These are phyloP conservation scores for Debaryomyces udenii DNA, from an alignment of 1,139 yeast genomes.

Conservation along the genomic window DNA sequence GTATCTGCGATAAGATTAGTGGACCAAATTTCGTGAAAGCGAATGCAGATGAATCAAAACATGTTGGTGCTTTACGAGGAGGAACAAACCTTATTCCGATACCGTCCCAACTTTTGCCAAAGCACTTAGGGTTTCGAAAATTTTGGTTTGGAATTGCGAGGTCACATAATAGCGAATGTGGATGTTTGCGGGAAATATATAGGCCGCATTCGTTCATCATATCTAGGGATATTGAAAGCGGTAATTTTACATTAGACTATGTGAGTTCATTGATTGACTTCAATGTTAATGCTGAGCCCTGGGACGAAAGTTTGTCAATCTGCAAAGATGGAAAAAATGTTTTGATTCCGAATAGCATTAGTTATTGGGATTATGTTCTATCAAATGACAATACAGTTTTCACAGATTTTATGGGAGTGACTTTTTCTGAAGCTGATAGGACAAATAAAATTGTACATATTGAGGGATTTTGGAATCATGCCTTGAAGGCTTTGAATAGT, in stretches of 20 bases:
- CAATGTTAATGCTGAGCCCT: slow-evolving; percentile 22
- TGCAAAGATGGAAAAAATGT: slow-evolving; percentile 26
- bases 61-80: slow-evolving; percentile 23
- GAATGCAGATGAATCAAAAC: slow-evolving; percentile 15
- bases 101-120: slow-evolving; percentile 9
- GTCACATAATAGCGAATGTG: slow-evolving; percentile 18
- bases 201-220: slow-evolving; percentile 25
- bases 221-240: slow-evolving; percentile 15
- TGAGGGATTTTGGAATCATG: slow-evolving; percentile 21
- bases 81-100: slow-evolving; percentile 21
- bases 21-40: slow-evolving; percentile 19
- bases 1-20: slow-evolving; percentile 18
- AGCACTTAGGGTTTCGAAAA: slow-evolving; percentile 8
- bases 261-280: slow-evolving; percentile 24
- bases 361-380: slow-evolving; percentile 19
- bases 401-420: slow-evolving; percentile 23
- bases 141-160: slow-evolving; percentile 22
- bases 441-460: slow-evolving; percentile 21
- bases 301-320: slow-evolving; percentile 14
- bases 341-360: slow-evolving; percentile 25
- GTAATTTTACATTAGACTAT: slow-evolving; percentile 19
- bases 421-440: slow-evolving; percentile 25
- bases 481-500: slow-evolving; percentile 14
- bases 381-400: slow-evolving; percentile 4
- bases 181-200: slow-evolving; percentile 20